A percentile compares a stretch with the other conserved stretches of the same genome.
phyloP scores from a whole-genome alignment of 176 grass and related monocot species.

The Cenchrus fungigraminus region DNA sequence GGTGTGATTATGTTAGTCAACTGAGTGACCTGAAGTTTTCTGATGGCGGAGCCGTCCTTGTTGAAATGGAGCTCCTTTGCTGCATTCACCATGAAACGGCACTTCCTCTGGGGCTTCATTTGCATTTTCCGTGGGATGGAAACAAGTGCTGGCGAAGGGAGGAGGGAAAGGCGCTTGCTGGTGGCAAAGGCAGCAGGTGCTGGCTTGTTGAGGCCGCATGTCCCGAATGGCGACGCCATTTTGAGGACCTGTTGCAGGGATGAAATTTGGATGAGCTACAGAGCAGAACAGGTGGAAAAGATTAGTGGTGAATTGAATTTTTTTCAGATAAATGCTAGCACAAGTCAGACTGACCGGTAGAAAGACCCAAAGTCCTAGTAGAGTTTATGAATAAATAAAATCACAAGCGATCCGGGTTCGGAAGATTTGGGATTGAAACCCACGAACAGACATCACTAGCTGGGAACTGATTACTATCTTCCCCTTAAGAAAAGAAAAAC shows the following conservation, averaged over 20 bases:
- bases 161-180: constrained; percentile 35
- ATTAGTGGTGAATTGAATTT: not conserved
- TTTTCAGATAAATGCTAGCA: no score
- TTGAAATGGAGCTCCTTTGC: constrained; percentile 80
- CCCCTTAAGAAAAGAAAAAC: no score
- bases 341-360: no score
- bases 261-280: not conserved
- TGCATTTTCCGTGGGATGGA: constrained; percentile 2
- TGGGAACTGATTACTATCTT: not conserved
- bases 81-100: constrained; percentile 47
- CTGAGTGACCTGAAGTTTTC: constrained; percentile 63
- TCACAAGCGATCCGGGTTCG: no score
- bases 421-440: not conserved
- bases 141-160: not conserved
- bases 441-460: no score
- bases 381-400: no score
- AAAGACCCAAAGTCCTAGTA: no score
- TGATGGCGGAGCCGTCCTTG: constrained; percentile 68
- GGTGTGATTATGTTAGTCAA: not conserved
- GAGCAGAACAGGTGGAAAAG: not conserved
- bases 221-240: constrained; percentile 39
- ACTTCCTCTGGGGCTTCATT: constrained; percentile 22
- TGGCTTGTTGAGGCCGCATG: constrained; percentile 20
- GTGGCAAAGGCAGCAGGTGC: not conserved
- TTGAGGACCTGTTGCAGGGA: not conserved